A percentile compares a stretch with the other conserved stretches of the same genome.
Conservation (phyloP, 2,329 filamentous ascomycete genomes). For the Pseudogymnoascus sp. region DNA sequence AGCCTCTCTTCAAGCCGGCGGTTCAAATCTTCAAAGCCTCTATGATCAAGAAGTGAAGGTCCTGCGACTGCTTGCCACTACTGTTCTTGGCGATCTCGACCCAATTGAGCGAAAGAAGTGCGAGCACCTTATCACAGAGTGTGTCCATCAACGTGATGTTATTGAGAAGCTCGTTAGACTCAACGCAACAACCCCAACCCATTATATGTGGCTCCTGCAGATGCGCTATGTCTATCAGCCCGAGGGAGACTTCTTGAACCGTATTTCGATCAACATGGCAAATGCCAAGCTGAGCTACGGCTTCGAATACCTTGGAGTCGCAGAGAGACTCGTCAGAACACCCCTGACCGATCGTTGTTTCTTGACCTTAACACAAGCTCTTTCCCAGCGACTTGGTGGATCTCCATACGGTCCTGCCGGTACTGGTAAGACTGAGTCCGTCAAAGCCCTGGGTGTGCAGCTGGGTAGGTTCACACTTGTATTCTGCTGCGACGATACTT, state of each 20-base stretch:
- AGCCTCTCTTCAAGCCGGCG: slow-evolving; percentile 64
- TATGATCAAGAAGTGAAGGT: slow-evolving; percentile 80
- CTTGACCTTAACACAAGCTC: slow-evolving; percentile 89
- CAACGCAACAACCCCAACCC: slow-evolving; percentile 66
- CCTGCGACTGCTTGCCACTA: slow-evolving; percentile 76
- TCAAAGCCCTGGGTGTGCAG: slow-evolving; percentile 94
- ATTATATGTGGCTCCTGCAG: slow-evolving; percentile 89
- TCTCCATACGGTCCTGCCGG: slow-evolving; percentile 96
- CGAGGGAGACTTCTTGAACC: slow-evolving; percentile 73
- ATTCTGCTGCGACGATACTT: slow-evolving; percentile 99
- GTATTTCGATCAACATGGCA: slow-evolving; percentile 89
- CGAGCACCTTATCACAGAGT: slow-evolving; percentile 97
- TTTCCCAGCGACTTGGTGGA: slow-evolving; percentile 90
- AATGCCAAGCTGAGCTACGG: slow-evolving; percentile 94
- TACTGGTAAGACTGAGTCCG: slow-evolving; percentile 97
- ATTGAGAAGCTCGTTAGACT: slow-evolving; percentile 78
- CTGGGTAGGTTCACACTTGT: slow-evolving; percentile 96
- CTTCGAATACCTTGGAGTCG: slow-evolving; percentile 95
- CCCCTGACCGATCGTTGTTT: slow-evolving; percentile 98
- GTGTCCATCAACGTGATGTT: slow-evolving; percentile 91
- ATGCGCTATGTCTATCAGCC: slow-evolving; percentile 92
- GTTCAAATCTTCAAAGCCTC: slow-evolving; percentile 59
- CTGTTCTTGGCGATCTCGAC: slow-evolving; percentile 83
- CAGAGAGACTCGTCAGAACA: slow-evolving; percentile 91
- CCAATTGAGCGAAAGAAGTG: slow-evolving; percentile 89